phyloP scores from a whole-genome alignment of 2,329 filamentous ascomycete species.

The Cladosporium phlei region DNA sequence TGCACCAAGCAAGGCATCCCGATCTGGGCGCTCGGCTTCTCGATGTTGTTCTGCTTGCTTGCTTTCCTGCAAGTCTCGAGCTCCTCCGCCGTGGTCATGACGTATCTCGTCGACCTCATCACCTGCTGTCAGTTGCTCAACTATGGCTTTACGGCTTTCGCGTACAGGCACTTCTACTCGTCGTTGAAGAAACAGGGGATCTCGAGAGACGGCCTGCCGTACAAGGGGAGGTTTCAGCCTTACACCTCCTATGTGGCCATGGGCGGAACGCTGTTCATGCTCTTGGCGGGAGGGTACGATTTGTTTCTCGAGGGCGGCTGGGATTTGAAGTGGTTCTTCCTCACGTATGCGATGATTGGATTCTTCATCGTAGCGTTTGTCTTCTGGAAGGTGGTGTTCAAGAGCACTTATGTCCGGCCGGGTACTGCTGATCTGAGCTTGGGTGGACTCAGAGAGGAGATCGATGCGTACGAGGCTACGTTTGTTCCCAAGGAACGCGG shows the following conservation, averaged over 20 bases:
- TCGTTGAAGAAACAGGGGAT: constrained; percentile 46
- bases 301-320: constrained; percentile 66
- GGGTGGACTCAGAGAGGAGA: constrained; percentile 1
- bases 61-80: constrained; percentile 31
- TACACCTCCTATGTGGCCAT: constrained; percentile 62
- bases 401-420: neutral
- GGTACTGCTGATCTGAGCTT: constrained; percentile 5
- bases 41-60: constrained; percentile 30
- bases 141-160: constrained; percentile 28
- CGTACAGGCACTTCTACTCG: constrained; percentile 52
- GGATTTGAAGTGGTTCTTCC: constrained; percentile 57
- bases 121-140: constrained; percentile 20
- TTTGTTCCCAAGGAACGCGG: neutral
- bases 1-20: constrained; percentile 58
- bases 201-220: constrained; percentile 42
- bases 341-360: constrained; percentile 6
- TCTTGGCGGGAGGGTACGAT: constrained; percentile 69
- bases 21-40: constrained; percentile 47
- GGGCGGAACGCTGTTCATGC: constrained; percentile 56
- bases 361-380: constrained; percentile 3
- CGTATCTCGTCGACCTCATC: constrained; percentile 49
- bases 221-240: constrained; percentile 39
- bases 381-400: constrained; percentile 7
- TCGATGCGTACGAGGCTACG: constrained; percentile 2
- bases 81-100: constrained; percentile 28